These are phyloP conservation scores for Mycena olivaceomarginata DNA, from an alignment of 768 basidiomycete species.

Conservation along the genomic window DNA sequence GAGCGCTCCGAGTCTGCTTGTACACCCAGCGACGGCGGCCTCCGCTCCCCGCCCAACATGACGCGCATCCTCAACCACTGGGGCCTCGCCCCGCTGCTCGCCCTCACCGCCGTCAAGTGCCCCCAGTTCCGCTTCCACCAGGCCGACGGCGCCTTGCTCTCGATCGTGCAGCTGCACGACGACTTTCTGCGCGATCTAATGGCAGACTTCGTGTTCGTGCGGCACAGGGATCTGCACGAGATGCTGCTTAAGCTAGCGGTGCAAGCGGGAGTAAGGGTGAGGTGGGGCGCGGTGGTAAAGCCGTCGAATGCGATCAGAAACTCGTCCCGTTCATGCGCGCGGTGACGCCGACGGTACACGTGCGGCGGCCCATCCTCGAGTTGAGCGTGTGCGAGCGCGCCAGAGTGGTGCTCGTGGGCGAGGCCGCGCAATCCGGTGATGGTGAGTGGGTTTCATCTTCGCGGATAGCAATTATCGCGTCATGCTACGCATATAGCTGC, in stretches of 20 bases:
- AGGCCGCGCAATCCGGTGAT: slow-evolving; percentile 78
- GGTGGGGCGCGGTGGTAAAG: too few relatives aligned
- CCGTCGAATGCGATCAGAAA: slow-evolving; percentile 42
- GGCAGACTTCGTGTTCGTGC: slow-evolving; percentile 56
- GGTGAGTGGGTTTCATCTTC: slow-evolving; percentile 50
- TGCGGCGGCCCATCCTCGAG: slow-evolving; percentile 59
- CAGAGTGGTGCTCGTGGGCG: slow-evolving; percentile 72
- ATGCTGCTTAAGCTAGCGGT: slow-evolving; percentile 68
- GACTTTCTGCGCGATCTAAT: slow-evolving; percentile 64
- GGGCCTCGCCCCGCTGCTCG: slow-evolving; percentile 69
- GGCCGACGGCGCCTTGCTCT: slow-evolving; percentile 52
- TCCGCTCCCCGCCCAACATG: slow-evolving; percentile 71
- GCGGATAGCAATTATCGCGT: too few relatives aligned
- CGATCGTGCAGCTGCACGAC: slow-evolving; percentile 67
- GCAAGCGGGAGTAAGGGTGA: slow-evolving; percentile 62
- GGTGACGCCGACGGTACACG: slow-evolving; percentile 55
- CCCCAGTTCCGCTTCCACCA: slow-evolving; percentile 54
- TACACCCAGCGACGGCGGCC: slow-evolving; percentile 38
- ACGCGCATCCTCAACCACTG: slow-evolving; percentile 73
- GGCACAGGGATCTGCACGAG: slow-evolving; percentile 73
- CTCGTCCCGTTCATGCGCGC: slow-evolving; percentile 54
- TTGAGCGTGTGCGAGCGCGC: slow-evolving; percentile 70
- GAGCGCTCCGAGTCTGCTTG: slow-evolving; percentile 53
- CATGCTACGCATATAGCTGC: too few relatives aligned
- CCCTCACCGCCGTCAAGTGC: slow-evolving; percentile 59